Percentiles rank a stretch among this genome's conserved stretches.
These are phyloP conservation scores for Stylosanthes scabra DNA, from an alignment of 331 rosid species.

Conservation along the genomic window DNA sequence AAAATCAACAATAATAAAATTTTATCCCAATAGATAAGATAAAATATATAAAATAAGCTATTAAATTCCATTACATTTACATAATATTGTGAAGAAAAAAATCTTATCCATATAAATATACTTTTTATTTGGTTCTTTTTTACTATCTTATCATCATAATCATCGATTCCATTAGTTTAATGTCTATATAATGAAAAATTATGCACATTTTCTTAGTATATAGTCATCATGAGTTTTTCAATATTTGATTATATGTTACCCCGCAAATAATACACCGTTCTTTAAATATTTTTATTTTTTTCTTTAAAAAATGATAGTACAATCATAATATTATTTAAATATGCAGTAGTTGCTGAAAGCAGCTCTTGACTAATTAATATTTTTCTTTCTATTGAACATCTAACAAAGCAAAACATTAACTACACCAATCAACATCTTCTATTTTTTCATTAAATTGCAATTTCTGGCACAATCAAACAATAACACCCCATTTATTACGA, in stretches of 20 bases:
- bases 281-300: too few species aligned
- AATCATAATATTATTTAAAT: background rate
- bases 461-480: background rate
- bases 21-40: too few species aligned
- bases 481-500: background rate
- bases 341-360: background rate
- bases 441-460: background rate
- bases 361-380: background rate
- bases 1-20: too few species aligned
- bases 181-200: too few species aligned
- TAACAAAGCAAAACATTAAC: background rate
- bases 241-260: background rate
- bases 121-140: background rate
- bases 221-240: background rate
- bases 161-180: background rate
- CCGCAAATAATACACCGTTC: too few species aligned
- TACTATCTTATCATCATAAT: background rate
- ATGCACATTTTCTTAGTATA: background rate
- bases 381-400: background rate
- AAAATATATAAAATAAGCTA: too few species aligned
- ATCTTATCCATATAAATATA: background rate
- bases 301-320: background rate
- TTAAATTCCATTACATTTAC: too few species aligned
- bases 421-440: background rate
- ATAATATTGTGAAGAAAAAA: background rate